Base-by-base conservation (phyloP, 2,329 filamentous ascomycete species). In the Metarhizium rileyi region DNA sequence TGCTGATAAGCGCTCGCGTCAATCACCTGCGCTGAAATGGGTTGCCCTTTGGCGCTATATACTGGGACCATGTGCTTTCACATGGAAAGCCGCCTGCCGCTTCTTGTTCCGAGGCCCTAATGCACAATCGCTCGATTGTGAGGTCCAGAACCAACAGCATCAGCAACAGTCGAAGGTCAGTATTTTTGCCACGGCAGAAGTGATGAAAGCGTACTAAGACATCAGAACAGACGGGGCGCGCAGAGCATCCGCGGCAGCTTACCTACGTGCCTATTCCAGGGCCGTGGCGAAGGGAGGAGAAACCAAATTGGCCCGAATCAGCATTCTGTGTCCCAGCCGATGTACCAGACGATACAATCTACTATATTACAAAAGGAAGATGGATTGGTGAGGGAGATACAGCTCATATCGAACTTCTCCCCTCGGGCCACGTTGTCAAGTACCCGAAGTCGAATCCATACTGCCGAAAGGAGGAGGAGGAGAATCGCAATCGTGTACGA, bases 341-440 rank as follows among this genome's bases (percentile, higher is more conserved):
- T 14, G 44, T 47, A 30, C 49, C 49, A 18, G 2, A 44, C 30
- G 49, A 44, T 38, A 47, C 51, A 35, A 54, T 60, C 20, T 59
- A 57, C 47, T 56, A 60, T 38, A 18, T 57, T 26, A 57, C 53
- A 5, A 56, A 56, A 28, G 56, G 57, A 27, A 52, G 44, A 33
- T 50, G 44, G 12, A 51, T 59, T 27, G 47, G 56, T 40, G 25
- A 44, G 3, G 50, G 53, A 20, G 44, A 48, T 23, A 60, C 56
- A 16, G 55, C 56, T 18, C 54, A 55, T 6, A 51, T 59, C 44
- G 57, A 60, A 38, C 54, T 47, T 45, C 53, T 59, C 26, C 51
- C 52, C 25, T 56, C 57, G 18, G 58, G 58, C 26, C 36, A 57
- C 49, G 52, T 59, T 40, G 53, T 58, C 46, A 57, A 59, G 47